These are phyloP conservation scores for Suillus fuscotomentosus DNA, from an alignment of 768 basidiomycete genomes.

Conservation along the genomic window DNA sequence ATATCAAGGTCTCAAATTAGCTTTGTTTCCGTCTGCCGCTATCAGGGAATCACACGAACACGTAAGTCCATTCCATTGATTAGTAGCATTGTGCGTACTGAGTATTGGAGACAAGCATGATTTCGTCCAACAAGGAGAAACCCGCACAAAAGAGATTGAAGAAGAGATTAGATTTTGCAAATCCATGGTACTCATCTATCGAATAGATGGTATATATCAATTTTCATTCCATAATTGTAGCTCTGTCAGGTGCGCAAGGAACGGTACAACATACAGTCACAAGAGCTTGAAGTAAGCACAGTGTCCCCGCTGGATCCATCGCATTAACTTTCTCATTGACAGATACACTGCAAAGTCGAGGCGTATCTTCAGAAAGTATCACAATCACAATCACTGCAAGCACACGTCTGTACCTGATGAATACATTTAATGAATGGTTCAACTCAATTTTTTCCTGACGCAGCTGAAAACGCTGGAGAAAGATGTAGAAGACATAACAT, in stretches of 20 bases:
- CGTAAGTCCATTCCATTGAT: neutral
- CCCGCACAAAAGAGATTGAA: neutral
- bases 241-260: neutral
- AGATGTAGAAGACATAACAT: slow-evolving; percentile 1
- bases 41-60: neutral
- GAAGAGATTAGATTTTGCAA: slow-evolving; percentile 5
- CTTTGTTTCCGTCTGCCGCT: slow-evolving; percentile 1
- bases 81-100: neutral
- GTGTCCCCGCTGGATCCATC: neutral
- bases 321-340: neutral
- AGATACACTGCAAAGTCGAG: neutral
- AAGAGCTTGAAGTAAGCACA: neutral
- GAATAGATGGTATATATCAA: neutral
- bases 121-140: neutral
- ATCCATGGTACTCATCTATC: slow-evolving; percentile 2
- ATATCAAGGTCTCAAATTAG: neutral
- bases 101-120: neutral
- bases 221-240: neutral
- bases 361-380: slow-evolving; percentile 6
- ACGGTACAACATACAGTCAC: neutral
- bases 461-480: slow-evolving; percentile 6
- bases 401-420: slow-evolving; percentile 2
- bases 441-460: neutral
- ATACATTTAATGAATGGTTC: neutral
- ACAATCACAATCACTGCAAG: slow-evolving; percentile 1